A percentile compares a stretch with the other conserved stretches of the same genome.
These are phyloP conservation scores for Fraxinus cuspidata DNA, from an alignment of 257 asterid species.

Conservation along the genomic window DNA sequence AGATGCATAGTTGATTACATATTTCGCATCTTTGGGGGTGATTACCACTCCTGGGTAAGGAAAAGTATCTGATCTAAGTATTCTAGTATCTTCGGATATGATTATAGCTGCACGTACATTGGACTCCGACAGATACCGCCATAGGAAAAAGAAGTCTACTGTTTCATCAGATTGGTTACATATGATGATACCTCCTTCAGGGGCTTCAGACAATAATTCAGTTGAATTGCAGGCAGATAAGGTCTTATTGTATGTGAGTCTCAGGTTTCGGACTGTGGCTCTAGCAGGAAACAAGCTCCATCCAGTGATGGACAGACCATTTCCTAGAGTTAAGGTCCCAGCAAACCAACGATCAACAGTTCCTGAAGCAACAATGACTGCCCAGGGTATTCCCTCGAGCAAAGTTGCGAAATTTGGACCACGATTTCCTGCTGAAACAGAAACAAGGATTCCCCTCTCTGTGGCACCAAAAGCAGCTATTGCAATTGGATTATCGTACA, in stretches of 20 bases:
- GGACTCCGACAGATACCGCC: slow-evolving; percentile 2
- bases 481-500: background rate
- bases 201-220: slow-evolving; percentile 16
- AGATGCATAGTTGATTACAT: slow-evolving; percentile 20
- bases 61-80: slow-evolving; percentile 19
- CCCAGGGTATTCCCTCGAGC: slow-evolving; percentile 12
- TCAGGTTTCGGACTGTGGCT: background rate
- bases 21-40: slow-evolving; percentile 16
- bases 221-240: slow-evolving; percentile 32
- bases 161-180: slow-evolving; percentile 2
- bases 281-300: slow-evolving; percentile 15
- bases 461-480: slow-evolving; percentile 23
- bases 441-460: slow-evolving; percentile 6
- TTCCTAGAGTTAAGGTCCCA: background rate
- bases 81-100: slow-evolving; percentile 22
- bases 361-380: background rate
- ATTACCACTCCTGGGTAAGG: slow-evolving; percentile 36
- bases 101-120: slow-evolving; percentile 29
- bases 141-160: background rate
- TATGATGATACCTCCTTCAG: background rate
- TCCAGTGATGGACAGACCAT: background rate
- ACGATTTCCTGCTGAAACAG: slow-evolving; percentile 1
- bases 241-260: background rate
- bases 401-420: slow-evolving; percentile 11
- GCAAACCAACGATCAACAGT: background rate